Percentiles rank a stretch among this genome's conserved stretches.
These are phyloP conservation scores for Xylariaceae sp. DNA, from an alignment of 2,329 filamentous ascomycete genomes.

Conservation along the genomic window DNA sequence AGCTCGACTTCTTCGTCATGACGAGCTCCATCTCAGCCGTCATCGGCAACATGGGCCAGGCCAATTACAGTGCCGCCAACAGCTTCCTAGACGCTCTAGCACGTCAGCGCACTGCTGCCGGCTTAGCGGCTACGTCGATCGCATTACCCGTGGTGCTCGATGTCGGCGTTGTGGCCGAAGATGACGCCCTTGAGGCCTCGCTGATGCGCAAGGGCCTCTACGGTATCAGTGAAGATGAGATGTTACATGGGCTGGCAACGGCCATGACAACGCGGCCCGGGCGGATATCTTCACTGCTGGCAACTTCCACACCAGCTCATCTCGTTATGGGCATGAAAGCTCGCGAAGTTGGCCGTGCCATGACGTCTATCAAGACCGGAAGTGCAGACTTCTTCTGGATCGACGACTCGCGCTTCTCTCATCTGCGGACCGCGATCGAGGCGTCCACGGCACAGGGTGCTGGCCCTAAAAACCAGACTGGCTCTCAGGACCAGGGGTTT, in stretches of 20 bases:
- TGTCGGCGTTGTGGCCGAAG: slow-evolving; percentile 21
- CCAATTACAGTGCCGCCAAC: slow-evolving; percentile 24
- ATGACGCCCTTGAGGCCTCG: slow-evolving; percentile 19
- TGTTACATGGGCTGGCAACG: slow-evolving; percentile 23
- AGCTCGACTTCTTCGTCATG: slow-evolving; percentile 25
- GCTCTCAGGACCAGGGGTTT: slow-evolving; percentile 14
- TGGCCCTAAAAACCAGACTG: slow-evolving; percentile 3
- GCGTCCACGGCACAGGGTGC: slow-evolving; percentile 6
- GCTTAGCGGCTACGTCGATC: slow-evolving; percentile 12
- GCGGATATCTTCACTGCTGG: neutral
- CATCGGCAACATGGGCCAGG: slow-evolving; percentile 20
- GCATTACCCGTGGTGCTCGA: slow-evolving; percentile 22
- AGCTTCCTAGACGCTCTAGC: slow-evolving; percentile 21
- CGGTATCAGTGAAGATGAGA: slow-evolving; percentile 27
- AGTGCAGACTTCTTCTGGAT: slow-evolving; percentile 25
- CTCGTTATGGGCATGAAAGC: slow-evolving; percentile 21
- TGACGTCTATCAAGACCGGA: slow-evolving; percentile 12
- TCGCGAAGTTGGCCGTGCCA: slow-evolving; percentile 10
- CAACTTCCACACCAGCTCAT: slow-evolving; percentile 2
- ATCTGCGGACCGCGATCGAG: slow-evolving; percentile 18
- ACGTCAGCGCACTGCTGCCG: slow-evolving; percentile 5
- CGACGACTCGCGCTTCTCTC: slow-evolving; percentile 24
- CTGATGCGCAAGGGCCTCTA: slow-evolving; percentile 28
- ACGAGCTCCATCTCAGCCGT: slow-evolving; percentile 24
- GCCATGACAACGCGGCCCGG: slow-evolving; percentile 20